Conservation (phyloP, 768 basidiomycete species). For the Lactarius deliciosus region DNA sequence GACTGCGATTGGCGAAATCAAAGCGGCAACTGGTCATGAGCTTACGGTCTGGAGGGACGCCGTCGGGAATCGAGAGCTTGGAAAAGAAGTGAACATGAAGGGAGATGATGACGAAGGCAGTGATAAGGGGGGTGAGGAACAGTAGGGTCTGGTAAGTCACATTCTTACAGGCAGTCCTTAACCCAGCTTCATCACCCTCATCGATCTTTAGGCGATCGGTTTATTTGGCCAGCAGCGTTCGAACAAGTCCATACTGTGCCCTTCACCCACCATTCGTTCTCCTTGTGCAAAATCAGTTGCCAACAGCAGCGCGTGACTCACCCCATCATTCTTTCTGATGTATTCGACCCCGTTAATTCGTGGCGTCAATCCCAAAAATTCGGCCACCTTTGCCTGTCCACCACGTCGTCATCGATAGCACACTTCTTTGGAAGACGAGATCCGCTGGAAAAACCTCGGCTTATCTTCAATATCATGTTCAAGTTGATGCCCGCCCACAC, state of each 20-base stretch:
- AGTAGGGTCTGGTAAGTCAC: slow-evolving; percentile 9
- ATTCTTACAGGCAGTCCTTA: background rate
- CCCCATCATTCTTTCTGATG: background rate
- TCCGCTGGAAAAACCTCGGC: background rate
- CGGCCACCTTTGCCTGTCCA: background rate
- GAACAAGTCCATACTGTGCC: background rate
- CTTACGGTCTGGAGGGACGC: slow-evolving; percentile 74
- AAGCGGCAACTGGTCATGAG: slow-evolving; percentile 58
- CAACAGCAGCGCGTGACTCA: background rate
- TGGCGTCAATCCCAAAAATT: background rate
- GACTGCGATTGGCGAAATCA: slow-evolving; percentile 51
- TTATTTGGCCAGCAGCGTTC: background rate
- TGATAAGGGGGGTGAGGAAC: slow-evolving; percentile 40
- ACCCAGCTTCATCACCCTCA: background rate
- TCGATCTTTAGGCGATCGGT: background rate
- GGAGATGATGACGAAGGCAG: slow-evolving; percentile 48
- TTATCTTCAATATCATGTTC: background rate
- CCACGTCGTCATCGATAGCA: background rate
- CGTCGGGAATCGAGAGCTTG: slow-evolving; percentile 62
- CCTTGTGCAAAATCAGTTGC: background rate
- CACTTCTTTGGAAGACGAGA: background rate
- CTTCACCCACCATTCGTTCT: background rate
- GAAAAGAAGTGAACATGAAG: slow-evolving; percentile 52
- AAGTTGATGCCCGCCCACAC: background rate
- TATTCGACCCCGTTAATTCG: background rate